Evolutionary conservation across 225 moss, liverwort and hornwort species (phyloP).

Genomic region (Marchantia paleacea): DNA sequence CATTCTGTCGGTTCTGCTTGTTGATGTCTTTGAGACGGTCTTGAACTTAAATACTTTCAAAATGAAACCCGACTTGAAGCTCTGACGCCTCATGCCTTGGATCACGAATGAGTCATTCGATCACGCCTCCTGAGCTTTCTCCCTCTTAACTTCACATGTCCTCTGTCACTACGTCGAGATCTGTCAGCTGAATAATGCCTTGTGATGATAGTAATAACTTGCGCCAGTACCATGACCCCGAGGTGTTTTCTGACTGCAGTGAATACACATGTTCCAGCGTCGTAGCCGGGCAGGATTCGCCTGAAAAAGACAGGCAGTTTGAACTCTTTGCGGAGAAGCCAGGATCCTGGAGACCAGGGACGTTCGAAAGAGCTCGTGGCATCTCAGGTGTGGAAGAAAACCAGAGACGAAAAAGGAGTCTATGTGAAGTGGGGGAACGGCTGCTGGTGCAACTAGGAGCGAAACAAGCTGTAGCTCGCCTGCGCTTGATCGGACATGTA

Average conservation of each 20-base stretch:
- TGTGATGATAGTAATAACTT: not conserved
- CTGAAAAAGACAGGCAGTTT: not conserved
- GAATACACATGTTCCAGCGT: not conserved
- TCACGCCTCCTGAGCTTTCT: too few relatives aligned
- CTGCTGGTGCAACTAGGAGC: not conserved
- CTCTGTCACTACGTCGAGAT: not conserved
- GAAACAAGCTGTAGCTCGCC: not conserved
- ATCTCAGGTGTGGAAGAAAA: not conserved
- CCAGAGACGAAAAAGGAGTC: not conserved
- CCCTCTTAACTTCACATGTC: too few relatives aligned
- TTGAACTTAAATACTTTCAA: too few relatives aligned
- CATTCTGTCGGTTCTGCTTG: too few relatives aligned
- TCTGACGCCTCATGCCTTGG: too few relatives aligned
- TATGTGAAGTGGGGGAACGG: not conserved
- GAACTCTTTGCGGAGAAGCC: not conserved
- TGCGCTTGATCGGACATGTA: constrained; percentile 18
- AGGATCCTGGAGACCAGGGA: not conserved
- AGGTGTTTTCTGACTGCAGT: not conserved
- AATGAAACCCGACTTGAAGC: too few relatives aligned
- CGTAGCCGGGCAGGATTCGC: not conserved
- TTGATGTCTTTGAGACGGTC: too few relatives aligned
- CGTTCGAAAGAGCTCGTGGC: too few relatives aligned
- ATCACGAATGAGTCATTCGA: too few relatives aligned
- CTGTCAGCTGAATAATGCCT: not conserved
- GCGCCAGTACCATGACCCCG: not conserved